A percentile compares a stretch with the other conserved stretches of the same genome.
phyloP scores from a whole-genome alignment of 148 eudicot genomes.

The Limonium bicolor region DNA sequence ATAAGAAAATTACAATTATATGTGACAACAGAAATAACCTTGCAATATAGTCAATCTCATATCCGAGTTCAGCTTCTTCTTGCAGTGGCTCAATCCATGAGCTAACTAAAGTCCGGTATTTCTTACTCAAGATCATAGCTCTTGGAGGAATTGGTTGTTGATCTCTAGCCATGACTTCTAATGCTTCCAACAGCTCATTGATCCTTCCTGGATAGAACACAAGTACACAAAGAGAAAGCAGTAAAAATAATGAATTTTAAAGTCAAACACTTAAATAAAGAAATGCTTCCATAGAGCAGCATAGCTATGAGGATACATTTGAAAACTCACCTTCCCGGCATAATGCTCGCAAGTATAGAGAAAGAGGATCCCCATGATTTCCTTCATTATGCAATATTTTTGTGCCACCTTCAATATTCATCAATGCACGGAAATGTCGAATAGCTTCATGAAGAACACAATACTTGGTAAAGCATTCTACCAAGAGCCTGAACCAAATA shows the following conservation, averaged over 20 bases:
- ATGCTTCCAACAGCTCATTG: constrained; percentile 76
- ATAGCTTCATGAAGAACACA: constrained; percentile 84
- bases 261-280: neutral
- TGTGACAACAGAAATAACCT: constrained; percentile 29
- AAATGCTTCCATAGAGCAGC: too few species aligned
- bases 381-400: constrained; percentile 59
- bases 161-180: constrained; percentile 82
- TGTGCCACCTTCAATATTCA: constrained; percentile 62
- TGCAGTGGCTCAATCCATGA: constrained; percentile 99
- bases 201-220: constrained; percentile 49
- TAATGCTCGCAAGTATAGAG: constrained; percentile 86
- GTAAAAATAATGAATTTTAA: neutral
- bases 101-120: constrained; percentile 84
- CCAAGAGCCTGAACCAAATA: constrained; percentile 48
- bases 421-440: constrained; percentile 88
- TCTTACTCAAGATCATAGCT: constrained; percentile 90
- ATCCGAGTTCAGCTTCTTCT: constrained; percentile 97
- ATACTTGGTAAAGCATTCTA: constrained; percentile 93
- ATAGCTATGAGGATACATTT: neutral
- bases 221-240: neutral
- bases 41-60: constrained; percentile 80
- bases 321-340: constrained; percentile 67
- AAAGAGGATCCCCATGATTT: constrained; percentile 84
- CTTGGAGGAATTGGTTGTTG: constrained; percentile 75
- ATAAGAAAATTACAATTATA: too few species aligned